Evolutionary conservation across 495 filamentous ascomycete genomes (phyloP), one percentile per base, ranked within the genome.

Genomic region (Letharia lupina): DNA sequence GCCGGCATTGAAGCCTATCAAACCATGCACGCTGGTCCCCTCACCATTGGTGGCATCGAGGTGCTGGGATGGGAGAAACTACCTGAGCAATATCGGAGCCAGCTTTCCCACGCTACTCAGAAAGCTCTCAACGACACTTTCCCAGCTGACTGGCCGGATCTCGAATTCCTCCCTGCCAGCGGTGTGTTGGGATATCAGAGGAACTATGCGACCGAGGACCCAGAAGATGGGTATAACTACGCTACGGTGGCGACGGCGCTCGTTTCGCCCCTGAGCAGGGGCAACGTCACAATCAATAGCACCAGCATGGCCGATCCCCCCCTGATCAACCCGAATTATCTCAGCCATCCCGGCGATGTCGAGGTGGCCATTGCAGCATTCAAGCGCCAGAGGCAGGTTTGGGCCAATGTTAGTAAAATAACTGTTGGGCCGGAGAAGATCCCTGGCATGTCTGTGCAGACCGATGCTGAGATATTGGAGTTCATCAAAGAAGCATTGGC

Each of bases 101-200:
- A 67, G 65, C 68, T 31, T 54, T 62, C 31, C 23, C 18, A 11
- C 12, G 7, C 57, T 35, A 63, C 45, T 71, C 69, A 31, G 68
- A 71, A 65, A 31, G 70, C 48, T 74, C 76, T 60, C 35, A 41
- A 31, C 61, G 1, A 68, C 23, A 61, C 61, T 48, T 82, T 81
- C 60, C 78, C 83, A 0, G 15, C 63, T 1, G 84, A 87, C 68
- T 87, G 84, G 84, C 85, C 84, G 0, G 83, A 86, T 33, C 67
- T 84, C 31, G 82, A 85, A 62, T 77, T 75, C 62, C 41, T 79
- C 16, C 20, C 63, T 31, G 45, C 61, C 35, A 58, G 35, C 52
- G 70, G 54, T 41, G 74, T 64, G 62, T 58, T 72, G 41, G 75
- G 75, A 47, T 64, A 65, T 31, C 67, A 66, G 40, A 62, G 41